Evolutionary conservation across 495 filamentous ascomycete genomes (phyloP).

Genomic region (Penicillium pancosmium): DNA sequence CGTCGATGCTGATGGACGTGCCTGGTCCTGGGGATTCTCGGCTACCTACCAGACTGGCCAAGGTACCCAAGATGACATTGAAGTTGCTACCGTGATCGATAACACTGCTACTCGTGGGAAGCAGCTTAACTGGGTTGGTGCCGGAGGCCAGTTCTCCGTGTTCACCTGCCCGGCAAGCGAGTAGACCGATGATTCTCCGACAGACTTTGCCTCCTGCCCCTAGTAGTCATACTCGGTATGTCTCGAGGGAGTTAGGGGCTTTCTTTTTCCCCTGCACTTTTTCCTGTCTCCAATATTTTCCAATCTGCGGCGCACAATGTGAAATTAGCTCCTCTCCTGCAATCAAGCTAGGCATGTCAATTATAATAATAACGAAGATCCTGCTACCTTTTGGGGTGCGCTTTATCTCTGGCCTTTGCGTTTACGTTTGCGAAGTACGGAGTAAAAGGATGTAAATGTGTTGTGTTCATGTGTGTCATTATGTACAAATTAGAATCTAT

Average conservation of each 20-base stretch:
- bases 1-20: constrained; percentile 57
- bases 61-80: constrained; percentile 59
- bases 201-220: background rate
- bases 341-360: constrained; percentile 7
- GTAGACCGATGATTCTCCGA: constrained; percentile 6
- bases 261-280: background rate
- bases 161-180: constrained; percentile 36
- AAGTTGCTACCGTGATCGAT: constrained; percentile 58
- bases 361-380: constrained; percentile 8
- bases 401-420: background rate
- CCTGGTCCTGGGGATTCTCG: constrained; percentile 66
- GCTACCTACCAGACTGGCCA: constrained; percentile 66
- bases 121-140: constrained; percentile 59
- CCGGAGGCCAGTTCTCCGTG: constrained; percentile 64
- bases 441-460: no score
- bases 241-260: background rate
- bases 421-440: no score
- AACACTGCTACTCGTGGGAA: constrained; percentile 61
- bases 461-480: no score
- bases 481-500: constrained; percentile 3
- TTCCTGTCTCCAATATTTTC: constrained; percentile 12
- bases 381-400: constrained; percentile 4
- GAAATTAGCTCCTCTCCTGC: constrained; percentile 14
- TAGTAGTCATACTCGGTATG: background rate
- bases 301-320: constrained; percentile 14